Percentiles rank a stretch among this genome's conserved stretches.
Conservation (phyloP, 225 moss, liverwort and hornwort genomes). For the Marchantia paleacea region DNA sequence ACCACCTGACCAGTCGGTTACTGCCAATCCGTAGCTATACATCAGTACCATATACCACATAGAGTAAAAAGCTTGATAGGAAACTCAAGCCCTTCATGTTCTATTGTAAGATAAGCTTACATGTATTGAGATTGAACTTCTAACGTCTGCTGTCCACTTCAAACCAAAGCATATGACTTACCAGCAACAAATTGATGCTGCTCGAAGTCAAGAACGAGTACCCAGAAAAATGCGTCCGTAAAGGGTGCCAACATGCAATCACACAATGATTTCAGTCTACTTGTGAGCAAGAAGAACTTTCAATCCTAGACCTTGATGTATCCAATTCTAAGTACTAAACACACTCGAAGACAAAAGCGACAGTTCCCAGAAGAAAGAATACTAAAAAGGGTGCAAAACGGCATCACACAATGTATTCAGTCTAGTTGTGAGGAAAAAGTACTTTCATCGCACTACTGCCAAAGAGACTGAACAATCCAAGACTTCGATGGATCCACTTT, state of each 20-base stretch:
- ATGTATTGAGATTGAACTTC: background rate
- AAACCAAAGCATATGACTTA: conserved; percentile 37
- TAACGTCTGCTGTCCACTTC: background rate
- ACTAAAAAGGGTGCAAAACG: background rate
- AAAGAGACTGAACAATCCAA: background rate
- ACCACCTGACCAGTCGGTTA: conserved; percentile 99
- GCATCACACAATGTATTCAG: background rate
- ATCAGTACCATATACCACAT: background rate
- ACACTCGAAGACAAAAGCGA: conserved; percentile 17
- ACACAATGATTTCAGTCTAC: background rate
- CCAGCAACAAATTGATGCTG: conserved; percentile 99
- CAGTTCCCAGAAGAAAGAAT: background rate
- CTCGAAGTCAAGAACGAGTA: background rate
- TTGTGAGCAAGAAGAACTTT: background rate
- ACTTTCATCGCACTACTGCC: background rate
- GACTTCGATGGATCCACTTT: background rate
- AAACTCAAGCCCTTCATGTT: background rate
- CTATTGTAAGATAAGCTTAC: background rate
- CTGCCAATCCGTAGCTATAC: conserved; percentile 40
- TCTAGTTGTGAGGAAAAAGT: background rate
- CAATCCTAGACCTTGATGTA: background rate
- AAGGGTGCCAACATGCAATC: conserved; percentile 9
- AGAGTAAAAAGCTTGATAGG: background rate
- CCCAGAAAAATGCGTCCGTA: background rate
- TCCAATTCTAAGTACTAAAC: background rate